These are phyloP conservation scores for Aquilaria yunnanensis DNA, from an alignment of 345 rosid genomes.

Conservation along the genomic window DNA sequence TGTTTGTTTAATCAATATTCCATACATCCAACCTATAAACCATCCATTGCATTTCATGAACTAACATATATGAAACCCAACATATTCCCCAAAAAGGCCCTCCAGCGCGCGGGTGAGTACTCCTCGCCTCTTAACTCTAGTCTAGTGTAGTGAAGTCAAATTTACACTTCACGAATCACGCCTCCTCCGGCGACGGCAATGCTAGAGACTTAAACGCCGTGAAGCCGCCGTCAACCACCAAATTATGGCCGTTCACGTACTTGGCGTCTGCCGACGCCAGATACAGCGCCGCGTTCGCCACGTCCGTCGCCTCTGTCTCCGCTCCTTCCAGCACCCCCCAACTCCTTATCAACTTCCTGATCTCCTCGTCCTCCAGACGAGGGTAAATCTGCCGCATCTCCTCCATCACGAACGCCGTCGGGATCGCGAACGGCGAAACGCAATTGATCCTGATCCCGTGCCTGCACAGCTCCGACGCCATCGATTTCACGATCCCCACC, in stretches of 20 bases:
- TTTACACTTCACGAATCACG: constrained; percentile 4
- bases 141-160: too few species aligned
- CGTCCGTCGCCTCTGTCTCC: constrained; percentile 56
- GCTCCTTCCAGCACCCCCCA: constrained; percentile 48
- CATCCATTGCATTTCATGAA: too few species aligned
- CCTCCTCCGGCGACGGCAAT: constrained; percentile 46
- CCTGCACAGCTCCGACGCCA: constrained; percentile 62
- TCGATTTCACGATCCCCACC: constrained; percentile 51
- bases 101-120: too few species aligned
- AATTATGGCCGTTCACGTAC: constrained; percentile 77
- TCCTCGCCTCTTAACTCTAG: too few species aligned
- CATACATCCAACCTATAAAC: too few species aligned
- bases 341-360: constrained; percentile 32
- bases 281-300: constrained; percentile 83
- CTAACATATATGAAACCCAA: too few species aligned
- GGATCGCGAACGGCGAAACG: constrained; percentile 74
- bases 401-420: constrained; percentile 52
- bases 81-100: too few species aligned
- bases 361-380: constrained; percentile 24
- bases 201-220: constrained; percentile 47
- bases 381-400: constrained; percentile 46
- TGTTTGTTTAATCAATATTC: too few species aligned
- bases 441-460: constrained; percentile 66
- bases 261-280: constrained; percentile 78
- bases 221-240: constrained; percentile 93